These are phyloP conservation scores for Trifolium pratense DNA, from an alignment of 306 rosid genomes.

Conservation along the genomic window DNA sequence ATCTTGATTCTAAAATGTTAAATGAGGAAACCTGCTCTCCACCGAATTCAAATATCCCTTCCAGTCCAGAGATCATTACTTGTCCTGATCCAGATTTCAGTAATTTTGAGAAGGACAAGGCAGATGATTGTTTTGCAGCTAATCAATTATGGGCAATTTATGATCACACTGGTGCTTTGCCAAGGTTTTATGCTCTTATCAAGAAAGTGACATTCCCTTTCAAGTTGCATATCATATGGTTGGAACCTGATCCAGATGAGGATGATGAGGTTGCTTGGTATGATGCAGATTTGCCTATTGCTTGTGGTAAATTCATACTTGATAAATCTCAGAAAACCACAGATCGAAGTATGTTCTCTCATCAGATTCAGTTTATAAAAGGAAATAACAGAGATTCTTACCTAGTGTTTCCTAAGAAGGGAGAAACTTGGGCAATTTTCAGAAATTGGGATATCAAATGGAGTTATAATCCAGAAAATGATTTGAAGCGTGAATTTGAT, in stretches of 20 bases:
- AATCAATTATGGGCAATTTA: constrained; percentile 81
- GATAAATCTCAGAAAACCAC: constrained; percentile 45
- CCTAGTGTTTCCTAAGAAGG: constrained; percentile 67
- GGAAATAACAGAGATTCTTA: constrained; percentile 43
- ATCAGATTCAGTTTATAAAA: constrained; percentile 57
- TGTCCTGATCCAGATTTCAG: constrained; percentile 71
- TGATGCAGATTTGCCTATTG: constrained; percentile 64
- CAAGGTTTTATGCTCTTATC: constrained; percentile 81
- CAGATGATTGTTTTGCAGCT: constrained; percentile 52
- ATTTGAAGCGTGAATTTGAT: constrained; percentile 46
- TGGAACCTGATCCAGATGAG: constrained; percentile 69
- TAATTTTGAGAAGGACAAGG: constrained; percentile 68
- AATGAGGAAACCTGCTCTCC: constrained; percentile 36
- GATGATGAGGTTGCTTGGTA: constrained; percentile 60
- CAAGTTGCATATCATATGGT: constrained; percentile 62
- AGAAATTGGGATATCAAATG: constrained; percentile 82
- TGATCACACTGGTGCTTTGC: constrained; percentile 74
- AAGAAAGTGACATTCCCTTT: constrained; percentile 70
- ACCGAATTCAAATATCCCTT: constrained; percentile 39
- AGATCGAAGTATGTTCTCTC: constrained; percentile 65
- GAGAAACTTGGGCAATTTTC: constrained; percentile 94
- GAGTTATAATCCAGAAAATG: constrained; percentile 65
- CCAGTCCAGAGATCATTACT: constrained; percentile 34
- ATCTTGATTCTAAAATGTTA: constrained; percentile 31
- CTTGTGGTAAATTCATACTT: constrained; percentile 68